phyloP scores from a whole-genome alignment of 345 rosid species.

The Combretum micranthum region DNA sequence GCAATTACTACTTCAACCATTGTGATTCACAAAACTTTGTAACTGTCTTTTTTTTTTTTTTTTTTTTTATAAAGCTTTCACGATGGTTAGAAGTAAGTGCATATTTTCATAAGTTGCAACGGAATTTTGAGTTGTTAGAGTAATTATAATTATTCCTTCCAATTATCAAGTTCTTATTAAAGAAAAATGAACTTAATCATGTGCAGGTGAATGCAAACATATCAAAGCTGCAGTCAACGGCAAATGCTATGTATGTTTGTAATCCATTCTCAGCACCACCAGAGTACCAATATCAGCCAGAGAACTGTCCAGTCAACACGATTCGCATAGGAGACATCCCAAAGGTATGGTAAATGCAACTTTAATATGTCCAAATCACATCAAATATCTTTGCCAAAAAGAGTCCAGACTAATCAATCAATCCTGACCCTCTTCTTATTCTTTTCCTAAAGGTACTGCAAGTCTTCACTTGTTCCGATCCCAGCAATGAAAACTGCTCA shows the following conservation, averaged over 20 bases:
- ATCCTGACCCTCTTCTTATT: not conserved
- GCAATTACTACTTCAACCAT: no score
- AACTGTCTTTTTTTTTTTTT: no score
- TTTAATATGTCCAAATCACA: not conserved
- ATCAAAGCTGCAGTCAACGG: constrained; percentile 21
- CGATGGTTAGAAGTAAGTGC: not conserved
- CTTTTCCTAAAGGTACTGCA: constrained; percentile 22
- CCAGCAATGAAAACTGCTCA: constrained; percentile 30
- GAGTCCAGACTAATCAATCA: not conserved
- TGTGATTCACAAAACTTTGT: no score
- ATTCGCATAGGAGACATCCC: constrained; percentile 51
- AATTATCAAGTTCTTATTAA: not conserved
- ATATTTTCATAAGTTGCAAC: no score
- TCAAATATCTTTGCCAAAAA: not conserved
- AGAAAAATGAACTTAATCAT: not conserved
- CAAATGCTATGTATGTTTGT: constrained; percentile 29
- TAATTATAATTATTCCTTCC: not conserved
- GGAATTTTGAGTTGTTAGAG: no score
- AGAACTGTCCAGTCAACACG: constrained; percentile 41
- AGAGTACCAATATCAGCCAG: constrained; percentile 30
- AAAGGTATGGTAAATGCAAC: constrained; percentile 18
- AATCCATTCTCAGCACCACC: constrained; percentile 72
- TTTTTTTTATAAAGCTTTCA: no score
- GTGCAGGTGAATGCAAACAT: constrained; percentile 54
- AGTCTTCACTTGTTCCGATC: constrained; percentile 33